A percentile compares a stretch with the other conserved stretches of the same genome.
phyloP scores from a whole-genome alignment of 345 rosid genomes.

The Eucalyptus guilfoylei region DNA sequence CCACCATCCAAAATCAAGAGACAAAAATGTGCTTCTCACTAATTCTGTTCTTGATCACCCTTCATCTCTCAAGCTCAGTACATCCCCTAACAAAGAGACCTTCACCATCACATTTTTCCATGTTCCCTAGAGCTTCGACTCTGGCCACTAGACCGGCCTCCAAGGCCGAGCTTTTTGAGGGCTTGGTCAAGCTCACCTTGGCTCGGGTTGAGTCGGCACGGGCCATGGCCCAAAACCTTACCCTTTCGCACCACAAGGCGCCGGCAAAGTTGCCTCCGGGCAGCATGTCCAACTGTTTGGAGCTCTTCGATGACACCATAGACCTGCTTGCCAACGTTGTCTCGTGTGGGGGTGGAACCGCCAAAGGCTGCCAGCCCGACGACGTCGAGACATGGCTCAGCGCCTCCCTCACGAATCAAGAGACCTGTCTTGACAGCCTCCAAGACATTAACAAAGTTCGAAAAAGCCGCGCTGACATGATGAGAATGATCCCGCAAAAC shows the following conservation, averaged over 20 bases:
- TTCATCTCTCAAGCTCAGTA: not conserved
- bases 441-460: not conserved
- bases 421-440: not conserved
- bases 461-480: not conserved
- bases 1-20: not conserved
- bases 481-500: not conserved
- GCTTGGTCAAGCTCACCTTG: not conserved
- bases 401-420: not conserved
- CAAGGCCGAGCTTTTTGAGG: not conserved
- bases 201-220: not conserved
- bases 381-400: not conserved
- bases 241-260: not conserved
- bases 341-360: not conserved
- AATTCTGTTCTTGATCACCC: not conserved
- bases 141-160: not conserved
- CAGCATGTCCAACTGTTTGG: not conserved
- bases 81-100: not conserved
- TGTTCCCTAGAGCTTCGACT: not conserved
- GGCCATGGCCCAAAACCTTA: not conserved
- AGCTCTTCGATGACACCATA: not conserved
- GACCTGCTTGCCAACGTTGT: not conserved
- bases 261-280: not conserved
- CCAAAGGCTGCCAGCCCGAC: not conserved
- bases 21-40: not conserved
- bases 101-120: not conserved